Conservation (phyloP, 2,329 filamentous ascomycete species). For the Cladophialophora exuberans region DNA sequence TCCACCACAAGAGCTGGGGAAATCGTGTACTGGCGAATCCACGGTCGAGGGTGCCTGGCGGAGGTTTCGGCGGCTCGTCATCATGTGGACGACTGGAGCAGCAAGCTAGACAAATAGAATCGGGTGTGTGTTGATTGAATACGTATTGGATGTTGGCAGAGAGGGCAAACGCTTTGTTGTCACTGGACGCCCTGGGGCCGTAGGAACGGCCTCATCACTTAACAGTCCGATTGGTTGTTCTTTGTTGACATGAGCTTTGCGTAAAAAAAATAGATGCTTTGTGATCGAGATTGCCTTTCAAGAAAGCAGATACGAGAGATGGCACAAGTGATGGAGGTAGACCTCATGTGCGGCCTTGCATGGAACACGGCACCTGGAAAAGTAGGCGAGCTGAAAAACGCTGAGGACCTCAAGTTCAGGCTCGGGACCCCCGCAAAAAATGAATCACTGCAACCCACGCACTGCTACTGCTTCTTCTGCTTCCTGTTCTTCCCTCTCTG, state of each 20-base stretch:
- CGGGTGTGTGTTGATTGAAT: conserved; percentile 2
- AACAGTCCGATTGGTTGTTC: conserved; percentile 5
- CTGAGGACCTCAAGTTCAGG: too few species aligned
- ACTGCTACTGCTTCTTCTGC: not conserved
- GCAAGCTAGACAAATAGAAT: conserved; percentile 4
- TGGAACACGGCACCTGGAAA: not conserved
- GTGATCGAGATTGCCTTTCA: conserved; percentile 5
- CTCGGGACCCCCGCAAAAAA: not conserved
- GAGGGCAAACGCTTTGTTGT: conserved; percentile 6
- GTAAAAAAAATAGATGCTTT: not conserved
- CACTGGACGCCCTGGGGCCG: conserved; percentile 1
- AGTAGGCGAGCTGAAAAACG: conserved; percentile 5
- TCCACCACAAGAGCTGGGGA: not conserved
- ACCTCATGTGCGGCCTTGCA: not conserved
- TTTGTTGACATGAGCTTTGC: conserved; percentile 3
- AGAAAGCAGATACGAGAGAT: not conserved
- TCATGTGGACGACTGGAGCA: conserved; percentile 2
- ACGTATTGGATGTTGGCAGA: conserved; percentile 3
- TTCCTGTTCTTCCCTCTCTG: not conserved
- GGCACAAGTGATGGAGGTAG: not conserved
- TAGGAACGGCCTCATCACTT: not conserved
- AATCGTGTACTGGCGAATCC: not conserved
- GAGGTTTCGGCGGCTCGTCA: not conserved
- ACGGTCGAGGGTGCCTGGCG: not conserved
- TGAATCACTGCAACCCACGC: conserved; percentile 4